Evolutionary conservation across 2,329 filamentous ascomycete species (phyloP).

Genomic region (Ophiostoma piceae): DNA sequence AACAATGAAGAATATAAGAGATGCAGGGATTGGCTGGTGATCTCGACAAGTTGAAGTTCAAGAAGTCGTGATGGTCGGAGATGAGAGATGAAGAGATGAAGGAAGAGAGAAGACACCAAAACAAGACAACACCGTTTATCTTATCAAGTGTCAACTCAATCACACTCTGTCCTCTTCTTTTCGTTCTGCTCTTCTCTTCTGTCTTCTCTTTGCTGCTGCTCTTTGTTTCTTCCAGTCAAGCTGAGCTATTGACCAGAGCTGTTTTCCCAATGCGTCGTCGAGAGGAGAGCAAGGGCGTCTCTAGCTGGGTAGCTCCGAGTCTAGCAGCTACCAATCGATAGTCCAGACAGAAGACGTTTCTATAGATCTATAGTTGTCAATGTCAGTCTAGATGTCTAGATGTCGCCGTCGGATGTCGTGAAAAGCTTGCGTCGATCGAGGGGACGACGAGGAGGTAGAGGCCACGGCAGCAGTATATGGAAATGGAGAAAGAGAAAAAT

Average conservation of each 20-base stretch:
- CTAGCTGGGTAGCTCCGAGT: neutral
- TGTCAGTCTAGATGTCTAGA: too few relatives aligned
- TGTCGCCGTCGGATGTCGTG: neutral
- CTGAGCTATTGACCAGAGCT: neutral
- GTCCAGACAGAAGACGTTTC: neutral
- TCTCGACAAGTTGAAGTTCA: neutral
- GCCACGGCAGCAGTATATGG: neutral
- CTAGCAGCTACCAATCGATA: neutral
- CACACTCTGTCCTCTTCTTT: slow-evolving; percentile 1
- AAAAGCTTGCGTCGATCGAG: slow-evolving; percentile 2
- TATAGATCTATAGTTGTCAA: neutral
- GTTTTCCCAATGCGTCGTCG: neutral
- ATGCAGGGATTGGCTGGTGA: neutral
- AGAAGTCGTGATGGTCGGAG: neutral
- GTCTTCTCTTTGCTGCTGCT: neutral
- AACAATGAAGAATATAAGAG: neutral
- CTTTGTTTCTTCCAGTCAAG: neutral
- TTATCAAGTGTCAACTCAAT: neutral
- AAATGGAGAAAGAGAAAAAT: neutral
- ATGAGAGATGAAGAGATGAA: neutral
- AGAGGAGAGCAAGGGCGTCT: neutral
- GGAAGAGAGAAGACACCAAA: neutral
- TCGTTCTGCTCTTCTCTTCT: neutral
- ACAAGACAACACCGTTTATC: neutral
- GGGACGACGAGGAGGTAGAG: neutral